Evolutionary conservation across 352 stramenopile genomes (phyloP).

Genomic region (Globisporangium echinulatum): DNA sequence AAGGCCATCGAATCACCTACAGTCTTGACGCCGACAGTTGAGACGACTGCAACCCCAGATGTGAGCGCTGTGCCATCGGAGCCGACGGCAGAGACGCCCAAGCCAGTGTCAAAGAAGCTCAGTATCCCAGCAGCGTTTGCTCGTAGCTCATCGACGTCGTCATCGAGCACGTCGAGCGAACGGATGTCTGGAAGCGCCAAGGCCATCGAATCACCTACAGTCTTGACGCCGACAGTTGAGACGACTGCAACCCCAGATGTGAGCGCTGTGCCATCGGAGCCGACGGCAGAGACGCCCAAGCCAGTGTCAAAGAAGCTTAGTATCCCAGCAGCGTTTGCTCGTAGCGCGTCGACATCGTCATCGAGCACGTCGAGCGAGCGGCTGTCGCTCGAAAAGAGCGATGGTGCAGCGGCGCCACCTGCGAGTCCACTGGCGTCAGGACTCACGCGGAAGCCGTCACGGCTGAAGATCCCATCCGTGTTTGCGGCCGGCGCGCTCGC

Average conservation of each 20-base stretch:
- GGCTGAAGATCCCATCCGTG: constrained; percentile 25
- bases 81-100: constrained; percentile 8
- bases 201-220: too few relatives aligned
- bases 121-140: constrained; percentile 45
- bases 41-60: neutral
- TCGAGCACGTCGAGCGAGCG: constrained; percentile 23
- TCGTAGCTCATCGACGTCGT: constrained; percentile 22
- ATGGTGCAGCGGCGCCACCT: neutral
- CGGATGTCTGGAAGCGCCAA: neutral
- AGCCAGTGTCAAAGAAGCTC: constrained; percentile 69
- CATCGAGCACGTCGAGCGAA: constrained; percentile 24
- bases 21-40: too few relatives aligned
- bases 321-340: constrained; percentile 43
- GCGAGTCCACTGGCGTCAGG: constrained; percentile 3
- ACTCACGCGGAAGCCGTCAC: constrained; percentile 18
- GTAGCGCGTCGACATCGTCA: constrained; percentile 22
- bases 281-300: constrained; percentile 13
- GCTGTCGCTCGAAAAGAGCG: constrained; percentile 3
- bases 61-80: neutral
- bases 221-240: neutral
- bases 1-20: too few relatives aligned
- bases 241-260: neutral
- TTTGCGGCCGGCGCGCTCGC: constrained; percentile 12
- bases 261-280: neutral
- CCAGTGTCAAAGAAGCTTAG: constrained; percentile 70